Conservation (phyloP, 495 filamentous ascomycete species). For the Aspergillus campestris region DNA sequence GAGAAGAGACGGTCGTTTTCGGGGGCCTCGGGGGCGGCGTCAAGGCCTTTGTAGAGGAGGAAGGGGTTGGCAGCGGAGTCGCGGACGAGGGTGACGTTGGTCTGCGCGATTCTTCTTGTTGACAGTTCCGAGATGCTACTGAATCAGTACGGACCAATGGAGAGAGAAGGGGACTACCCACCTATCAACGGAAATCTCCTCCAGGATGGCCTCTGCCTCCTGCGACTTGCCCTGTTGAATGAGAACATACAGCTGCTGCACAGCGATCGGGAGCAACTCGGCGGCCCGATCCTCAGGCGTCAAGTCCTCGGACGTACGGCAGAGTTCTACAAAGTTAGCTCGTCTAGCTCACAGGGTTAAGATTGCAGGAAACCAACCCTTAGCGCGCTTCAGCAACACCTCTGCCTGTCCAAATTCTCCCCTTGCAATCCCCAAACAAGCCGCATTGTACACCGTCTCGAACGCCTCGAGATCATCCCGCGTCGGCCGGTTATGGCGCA, state of each 20-base stretch:
- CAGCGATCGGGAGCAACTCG: constrained; percentile 76
- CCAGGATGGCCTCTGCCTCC: constrained; percentile 61
- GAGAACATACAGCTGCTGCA: constrained; percentile 80
- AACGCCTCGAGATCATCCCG: constrained; percentile 83
- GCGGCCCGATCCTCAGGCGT: constrained; percentile 71
- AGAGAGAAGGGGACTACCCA: constrained; percentile 29
- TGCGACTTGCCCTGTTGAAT: constrained; percentile 61
- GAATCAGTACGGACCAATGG: constrained; percentile 12
- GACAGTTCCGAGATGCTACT: constrained; percentile 68
- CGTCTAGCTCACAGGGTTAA: constrained; percentile 1
- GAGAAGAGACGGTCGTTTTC: constrained; percentile 67
- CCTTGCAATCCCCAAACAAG: constrained; percentile 74
- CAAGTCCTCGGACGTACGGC: constrained; percentile 74
- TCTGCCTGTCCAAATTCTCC: constrained; percentile 68
- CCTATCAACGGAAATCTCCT: constrained; percentile 55
- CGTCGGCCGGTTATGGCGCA: constrained; percentile 46
- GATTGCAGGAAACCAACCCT: constrained; percentile 35
- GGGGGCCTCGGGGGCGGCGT: constrained; percentile 46
- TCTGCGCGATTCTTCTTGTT: constrained; percentile 67
- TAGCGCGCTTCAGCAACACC: constrained; percentile 73
- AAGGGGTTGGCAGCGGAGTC: constrained; percentile 63
- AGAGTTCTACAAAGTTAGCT: constrained; percentile 52
- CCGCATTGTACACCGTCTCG: constrained; percentile 89
- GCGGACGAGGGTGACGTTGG: constrained; percentile 61
- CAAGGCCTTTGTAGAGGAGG: constrained; percentile 58